A percentile compares a stretch with the other conserved stretches of the same genome.
These are phyloP conservation scores for Pseudohyphozyma bogoriensis DNA, from an alignment of 768 basidiomycete species.

Conservation along the genomic window DNA sequence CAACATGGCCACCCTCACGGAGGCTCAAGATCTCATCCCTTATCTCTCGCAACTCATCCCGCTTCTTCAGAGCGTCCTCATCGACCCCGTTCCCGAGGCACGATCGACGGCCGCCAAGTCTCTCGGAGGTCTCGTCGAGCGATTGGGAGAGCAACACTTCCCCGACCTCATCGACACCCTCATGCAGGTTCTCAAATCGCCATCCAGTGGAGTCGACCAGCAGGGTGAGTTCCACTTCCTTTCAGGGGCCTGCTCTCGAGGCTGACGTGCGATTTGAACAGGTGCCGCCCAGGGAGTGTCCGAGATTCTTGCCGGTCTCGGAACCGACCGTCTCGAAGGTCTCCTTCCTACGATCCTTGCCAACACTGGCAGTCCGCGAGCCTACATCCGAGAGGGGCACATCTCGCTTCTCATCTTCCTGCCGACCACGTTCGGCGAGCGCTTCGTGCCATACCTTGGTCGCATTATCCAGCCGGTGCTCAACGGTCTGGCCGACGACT, in stretches of 20 bases:
- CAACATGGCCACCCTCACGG: constrained; percentile 83
- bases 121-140: constrained; percentile 89
- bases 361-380: constrained; percentile 76
- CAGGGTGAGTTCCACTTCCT: too few species aligned
- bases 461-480: constrained; percentile 90
- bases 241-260: too few species aligned
- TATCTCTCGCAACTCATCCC: constrained; percentile 83
- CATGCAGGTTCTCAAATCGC: constrained; percentile 75
- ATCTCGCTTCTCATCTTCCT: constrained; percentile 94
- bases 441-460: constrained; percentile 90
- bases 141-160: constrained; percentile 87
- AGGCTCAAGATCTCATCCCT: constrained; percentile 84
- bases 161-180: constrained; percentile 88
- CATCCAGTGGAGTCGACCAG: constrained; percentile 87
- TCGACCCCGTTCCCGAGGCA: constrained; percentile 96
- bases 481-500: constrained; percentile 77
- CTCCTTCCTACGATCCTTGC: constrained; percentile 86
- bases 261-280: too few species aligned
- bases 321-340: constrained; percentile 94
- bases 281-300: constrained; percentile 92
- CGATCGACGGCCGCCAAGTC: constrained; percentile 95
- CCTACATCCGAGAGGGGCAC: constrained; percentile 93
- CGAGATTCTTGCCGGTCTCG: constrained; percentile 87
- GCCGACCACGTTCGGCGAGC: constrained; percentile 88
- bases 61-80: constrained; percentile 79